Evolutionary conservation across 2,329 filamentous ascomycete genomes (phyloP).

Genomic region (Talaromyces funiculosus): DNA sequence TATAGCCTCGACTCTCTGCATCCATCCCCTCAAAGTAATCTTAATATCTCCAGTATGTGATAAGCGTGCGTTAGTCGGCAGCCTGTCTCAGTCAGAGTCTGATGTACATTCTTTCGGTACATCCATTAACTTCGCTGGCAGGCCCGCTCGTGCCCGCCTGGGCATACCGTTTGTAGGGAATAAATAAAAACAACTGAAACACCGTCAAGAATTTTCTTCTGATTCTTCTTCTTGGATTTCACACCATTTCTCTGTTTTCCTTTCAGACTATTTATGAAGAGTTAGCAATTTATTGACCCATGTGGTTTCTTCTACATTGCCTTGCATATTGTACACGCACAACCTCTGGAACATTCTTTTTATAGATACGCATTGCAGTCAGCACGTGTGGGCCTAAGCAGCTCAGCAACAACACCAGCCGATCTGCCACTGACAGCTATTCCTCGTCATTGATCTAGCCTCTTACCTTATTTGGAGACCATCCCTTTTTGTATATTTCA

Average conservation of each 20-base stretch:
- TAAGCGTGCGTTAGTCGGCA: neutral
- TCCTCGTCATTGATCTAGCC: neutral
- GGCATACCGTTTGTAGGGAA: constrained; percentile 1
- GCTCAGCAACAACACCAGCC: neutral
- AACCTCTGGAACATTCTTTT: neutral
- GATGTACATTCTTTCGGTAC: neutral
- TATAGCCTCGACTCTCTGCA: neutral
- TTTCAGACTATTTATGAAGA: neutral
- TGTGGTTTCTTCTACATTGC: neutral
- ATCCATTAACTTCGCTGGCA: neutral
- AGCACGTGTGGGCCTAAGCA: constrained; percentile 1
- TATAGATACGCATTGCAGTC: neutral
- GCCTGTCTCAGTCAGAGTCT: neutral
- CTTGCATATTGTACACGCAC: neutral
- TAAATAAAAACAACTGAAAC: neutral
- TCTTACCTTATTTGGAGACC: neutral
- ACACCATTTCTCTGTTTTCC: neutral
- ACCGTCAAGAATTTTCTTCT: neutral
- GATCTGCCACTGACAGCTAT: neutral
- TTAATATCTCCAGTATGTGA: neutral
- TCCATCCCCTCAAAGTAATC: neutral
- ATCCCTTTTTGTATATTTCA: neutral
- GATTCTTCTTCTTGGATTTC: neutral
- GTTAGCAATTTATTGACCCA: too few relatives aligned
- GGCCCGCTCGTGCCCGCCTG: neutral